Conservation (phyloP, 2,329 filamentous ascomycete genomes). For the Akanthomyces lecanii region DNA sequence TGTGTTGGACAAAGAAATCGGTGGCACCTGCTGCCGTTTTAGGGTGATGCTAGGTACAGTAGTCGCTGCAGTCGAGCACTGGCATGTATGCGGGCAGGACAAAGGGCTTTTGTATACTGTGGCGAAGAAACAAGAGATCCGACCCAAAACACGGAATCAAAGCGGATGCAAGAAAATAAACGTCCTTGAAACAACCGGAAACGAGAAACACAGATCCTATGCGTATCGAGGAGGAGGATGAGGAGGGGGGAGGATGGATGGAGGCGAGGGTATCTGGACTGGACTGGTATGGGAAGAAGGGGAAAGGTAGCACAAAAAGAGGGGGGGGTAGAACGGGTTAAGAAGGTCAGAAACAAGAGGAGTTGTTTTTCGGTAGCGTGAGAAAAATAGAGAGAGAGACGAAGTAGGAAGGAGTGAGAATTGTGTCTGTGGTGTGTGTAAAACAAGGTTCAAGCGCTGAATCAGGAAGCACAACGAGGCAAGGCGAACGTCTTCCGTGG, state of each 20-base stretch:
- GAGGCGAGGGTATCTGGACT: background rate
- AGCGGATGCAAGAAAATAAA: too few relatives aligned
- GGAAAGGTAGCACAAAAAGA: background rate
- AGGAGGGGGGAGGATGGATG: too few relatives aligned
- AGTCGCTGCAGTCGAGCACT: background rate
- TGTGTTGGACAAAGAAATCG: background rate
- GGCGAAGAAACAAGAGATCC: too few relatives aligned
- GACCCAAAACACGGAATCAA: too few relatives aligned
- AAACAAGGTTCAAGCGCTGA: conserved; percentile 16
- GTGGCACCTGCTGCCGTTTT: background rate
- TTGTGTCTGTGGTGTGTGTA: background rate
- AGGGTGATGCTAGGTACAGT: background rate
- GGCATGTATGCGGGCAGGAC: background rate
- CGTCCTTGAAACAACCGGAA: too few relatives aligned
- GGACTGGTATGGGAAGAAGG: background rate
- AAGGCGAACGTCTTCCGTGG: conserved; percentile 12
- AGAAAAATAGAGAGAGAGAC: background rate
- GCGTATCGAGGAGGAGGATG: too few relatives aligned
- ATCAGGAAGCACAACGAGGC: conserved; percentile 9
- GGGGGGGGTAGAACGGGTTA: conserved; percentile 5
- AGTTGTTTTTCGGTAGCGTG: background rate
- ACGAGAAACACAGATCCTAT: too few relatives aligned
- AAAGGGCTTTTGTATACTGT: too few relatives aligned
- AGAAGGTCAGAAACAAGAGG: background rate
- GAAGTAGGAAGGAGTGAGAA: background rate